phyloP scores from a whole-genome alignment of 2,329 filamentous ascomycete genomes.

The Neurospora sp. region DNA sequence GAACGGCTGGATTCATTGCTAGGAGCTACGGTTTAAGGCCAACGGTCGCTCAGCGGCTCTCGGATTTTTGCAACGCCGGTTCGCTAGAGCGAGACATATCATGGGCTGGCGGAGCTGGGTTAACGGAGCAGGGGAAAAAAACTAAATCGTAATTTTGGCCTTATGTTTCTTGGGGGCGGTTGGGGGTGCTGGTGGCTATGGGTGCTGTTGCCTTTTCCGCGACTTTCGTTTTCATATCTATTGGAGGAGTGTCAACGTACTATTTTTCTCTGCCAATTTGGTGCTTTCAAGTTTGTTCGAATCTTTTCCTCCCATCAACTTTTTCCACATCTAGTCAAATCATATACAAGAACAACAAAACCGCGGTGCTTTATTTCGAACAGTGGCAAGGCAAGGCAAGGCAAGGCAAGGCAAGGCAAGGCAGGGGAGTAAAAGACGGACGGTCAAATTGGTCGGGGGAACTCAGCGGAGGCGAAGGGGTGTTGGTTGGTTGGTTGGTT shows the following conservation, averaged over 20 bases:
- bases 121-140: not conserved
- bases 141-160: not conserved
- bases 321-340: not conserved
- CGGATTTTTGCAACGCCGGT: not conserved
- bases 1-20: slow-evolving; percentile 9
- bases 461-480: not conserved
- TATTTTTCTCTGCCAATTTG: not conserved
- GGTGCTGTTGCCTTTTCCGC: not conserved
- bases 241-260: not conserved
- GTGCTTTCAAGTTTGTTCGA: not conserved
- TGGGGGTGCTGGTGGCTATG: not conserved
- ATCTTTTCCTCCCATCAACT: not conserved
- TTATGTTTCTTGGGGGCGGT: not conserved
- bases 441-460: not conserved
- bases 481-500: not conserved
- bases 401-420: not conserved
- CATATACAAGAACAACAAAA: not conserved
- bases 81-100: not conserved
- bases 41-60: not conserved
- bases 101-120: not conserved
- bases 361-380: not conserved
- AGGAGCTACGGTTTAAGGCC: slow-evolving; percentile 1
- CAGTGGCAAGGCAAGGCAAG: not conserved
- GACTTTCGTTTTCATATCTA: not conserved
- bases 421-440: not conserved